Evolutionary conservation across 2,329 filamentous ascomycete species (phyloP).

Genomic region (Diaporthe vexans): DNA sequence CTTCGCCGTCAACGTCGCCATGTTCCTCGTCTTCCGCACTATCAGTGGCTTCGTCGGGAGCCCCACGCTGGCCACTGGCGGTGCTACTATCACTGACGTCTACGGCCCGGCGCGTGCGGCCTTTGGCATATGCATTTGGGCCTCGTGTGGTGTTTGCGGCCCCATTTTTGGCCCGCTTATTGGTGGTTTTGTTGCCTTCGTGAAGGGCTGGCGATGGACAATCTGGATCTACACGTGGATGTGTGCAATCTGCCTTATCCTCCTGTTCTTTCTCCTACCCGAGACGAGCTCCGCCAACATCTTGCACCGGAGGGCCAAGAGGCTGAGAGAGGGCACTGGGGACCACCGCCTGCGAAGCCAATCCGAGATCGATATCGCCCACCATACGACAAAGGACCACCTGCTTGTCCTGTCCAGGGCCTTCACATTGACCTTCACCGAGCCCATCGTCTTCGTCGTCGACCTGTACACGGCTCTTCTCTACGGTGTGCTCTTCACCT

Average conservation of each 20-base stretch:
- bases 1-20: not conserved
- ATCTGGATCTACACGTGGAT: slow-evolving; percentile 5
- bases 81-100: not conserved
- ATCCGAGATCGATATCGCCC: slow-evolving; percentile 10
- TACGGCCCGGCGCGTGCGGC: slow-evolving; percentile 3
- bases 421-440: slow-evolving; percentile 16
- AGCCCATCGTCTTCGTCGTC: slow-evolving; percentile 14
- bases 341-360: slow-evolving; percentile 1
- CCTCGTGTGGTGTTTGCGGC: not conserved
- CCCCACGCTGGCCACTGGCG: not conserved
- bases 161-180: not conserved
- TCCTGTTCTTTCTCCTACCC: slow-evolving; percentile 3
- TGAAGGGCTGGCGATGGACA: not conserved
- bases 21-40: not conserved
- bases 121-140: not conserved
- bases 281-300: slow-evolving; percentile 2
- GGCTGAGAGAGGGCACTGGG: not conserved
- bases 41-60: not conserved
- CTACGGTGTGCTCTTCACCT: slow-evolving; percentile 29
- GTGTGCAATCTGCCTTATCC: not conserved
- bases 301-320: slow-evolving; percentile 1
- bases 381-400: slow-evolving; percentile 9
- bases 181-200: not conserved
- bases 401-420: slow-evolving; percentile 13
- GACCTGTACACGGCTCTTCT: slow-evolving; percentile 19